These are phyloP conservation scores for Xylaria sp. DNA, from an alignment of 2,329 filamentous ascomycete species.

Conservation along the genomic window DNA sequence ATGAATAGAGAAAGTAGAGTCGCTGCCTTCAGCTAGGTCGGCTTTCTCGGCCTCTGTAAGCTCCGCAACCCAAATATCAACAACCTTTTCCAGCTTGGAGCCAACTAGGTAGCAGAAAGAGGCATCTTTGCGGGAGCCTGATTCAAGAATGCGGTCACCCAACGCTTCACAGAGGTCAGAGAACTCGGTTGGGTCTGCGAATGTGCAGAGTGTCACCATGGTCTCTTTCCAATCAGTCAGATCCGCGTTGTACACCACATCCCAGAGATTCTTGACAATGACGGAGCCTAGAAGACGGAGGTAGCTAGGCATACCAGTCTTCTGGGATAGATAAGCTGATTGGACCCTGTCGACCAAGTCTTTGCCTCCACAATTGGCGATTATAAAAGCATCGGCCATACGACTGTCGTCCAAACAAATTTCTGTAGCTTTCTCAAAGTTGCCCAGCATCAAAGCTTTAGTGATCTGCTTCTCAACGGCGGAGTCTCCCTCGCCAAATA, in stretches of 20 bases:
- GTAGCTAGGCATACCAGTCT: slow-evolving; percentile 87
- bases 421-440: slow-evolving; percentile 90
- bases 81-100: slow-evolving; percentile 97
- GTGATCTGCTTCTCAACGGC: slow-evolving; percentile 88
- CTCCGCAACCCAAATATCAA: slow-evolving; percentile 91
- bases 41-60: slow-evolving; percentile 84
- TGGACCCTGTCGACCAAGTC: slow-evolving; percentile 95
- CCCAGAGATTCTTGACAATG: slow-evolving; percentile 96
- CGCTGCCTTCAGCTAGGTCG: slow-evolving; percentile 74
- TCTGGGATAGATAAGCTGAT: slow-evolving; percentile 85
- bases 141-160: slow-evolving; percentile 87
- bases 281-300: slow-evolving; percentile 89
- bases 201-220: slow-evolving; percentile 95
- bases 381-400: slow-evolving; percentile 96
- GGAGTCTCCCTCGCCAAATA: slow-evolving; percentile 86
- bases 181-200: slow-evolving; percentile 90
- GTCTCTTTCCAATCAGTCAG: slow-evolving; percentile 95
- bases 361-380: slow-evolving; percentile 95
- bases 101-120: slow-evolving; percentile 97
- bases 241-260: slow-evolving; percentile 96
- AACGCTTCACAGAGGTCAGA: slow-evolving; percentile 94
- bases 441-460: slow-evolving; percentile 84
- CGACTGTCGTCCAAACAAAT: slow-evolving; percentile 89
- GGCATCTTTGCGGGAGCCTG: slow-evolving; percentile 83
- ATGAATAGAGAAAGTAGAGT: slow-evolving; percentile 91